Conservation (phyloP, 129 eudicot genomes). For the Chrysanthemum seticuspe region DNA sequence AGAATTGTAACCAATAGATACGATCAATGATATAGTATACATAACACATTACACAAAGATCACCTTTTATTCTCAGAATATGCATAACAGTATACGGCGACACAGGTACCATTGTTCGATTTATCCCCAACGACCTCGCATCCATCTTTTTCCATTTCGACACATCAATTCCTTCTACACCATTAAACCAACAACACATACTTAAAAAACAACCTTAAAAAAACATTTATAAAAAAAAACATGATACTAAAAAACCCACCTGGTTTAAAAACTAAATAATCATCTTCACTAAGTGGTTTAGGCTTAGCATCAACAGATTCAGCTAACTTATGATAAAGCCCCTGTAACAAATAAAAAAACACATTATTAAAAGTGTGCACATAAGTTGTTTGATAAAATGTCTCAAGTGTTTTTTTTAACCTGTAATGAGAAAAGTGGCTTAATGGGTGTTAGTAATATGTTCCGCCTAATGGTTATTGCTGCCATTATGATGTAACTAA, state of each 20-base stretch:
- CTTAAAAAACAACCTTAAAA: not conserved
- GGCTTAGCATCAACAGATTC: conserved; percentile 23
- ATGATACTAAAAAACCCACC: conserved; percentile 18
- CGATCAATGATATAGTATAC: not conserved
- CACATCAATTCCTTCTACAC: conserved; percentile 34
- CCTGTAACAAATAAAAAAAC: conserved; percentile 20
- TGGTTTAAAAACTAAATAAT: conserved; percentile 13
- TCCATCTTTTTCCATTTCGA: conserved; percentile 67
- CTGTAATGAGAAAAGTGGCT: not conserved
- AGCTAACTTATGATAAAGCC: conserved; percentile 29
- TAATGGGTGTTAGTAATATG: not conserved
- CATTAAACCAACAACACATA: not conserved
- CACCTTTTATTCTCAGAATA: conserved; percentile 58
- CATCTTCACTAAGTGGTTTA: conserved; percentile 16
- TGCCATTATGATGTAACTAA: not conserved
- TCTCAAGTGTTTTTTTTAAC: not conserved
- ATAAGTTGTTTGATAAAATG: conserved; percentile 38
- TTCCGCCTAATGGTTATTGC: not conserved
- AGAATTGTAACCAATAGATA: too few species aligned
- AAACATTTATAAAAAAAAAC: not conserved
- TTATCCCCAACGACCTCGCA: conserved; percentile 59
- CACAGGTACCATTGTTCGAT: conserved; percentile 40
- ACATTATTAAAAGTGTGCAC: not conserved
- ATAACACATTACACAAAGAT: conserved; percentile 4
- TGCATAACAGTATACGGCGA: conserved; percentile 55